Percentiles rank a stretch among this genome's conserved stretches.
Evolutionary conservation across 2,329 filamentous ascomycete genomes (phyloP).

Genomic region (Botrytis paeoniae): DNA sequence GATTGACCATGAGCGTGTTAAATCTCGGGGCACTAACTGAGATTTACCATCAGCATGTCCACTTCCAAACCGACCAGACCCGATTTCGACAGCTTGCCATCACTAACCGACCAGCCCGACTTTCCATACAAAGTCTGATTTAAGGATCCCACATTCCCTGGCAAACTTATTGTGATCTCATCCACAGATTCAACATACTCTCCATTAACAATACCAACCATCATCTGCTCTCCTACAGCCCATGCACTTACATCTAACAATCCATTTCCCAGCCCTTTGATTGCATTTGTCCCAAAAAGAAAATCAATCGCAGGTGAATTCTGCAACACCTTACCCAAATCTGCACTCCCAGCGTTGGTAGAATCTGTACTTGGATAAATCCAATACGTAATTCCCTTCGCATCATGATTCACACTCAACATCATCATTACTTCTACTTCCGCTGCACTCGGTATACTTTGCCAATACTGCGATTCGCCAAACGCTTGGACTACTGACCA

Average conservation of each 20-base stretch:
- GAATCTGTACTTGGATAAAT: slow-evolving; percentile 42
- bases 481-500: slow-evolving; percentile 53
- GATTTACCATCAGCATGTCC: slow-evolving; percentile 27
- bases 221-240: slow-evolving; percentile 38
- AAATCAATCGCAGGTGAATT: slow-evolving; percentile 37
- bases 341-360: slow-evolving; percentile 35
- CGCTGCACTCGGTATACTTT: slow-evolving; percentile 43
- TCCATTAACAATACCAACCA: slow-evolving; percentile 43
- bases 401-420: slow-evolving; percentile 48
- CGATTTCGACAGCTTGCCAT: slow-evolving; percentile 25
- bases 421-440: slow-evolving; percentile 49
- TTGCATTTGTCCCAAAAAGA: slow-evolving; percentile 37
- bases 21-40: slow-evolving; percentile 8
- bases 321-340: slow-evolving; percentile 43
- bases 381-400: slow-evolving; percentile 49
- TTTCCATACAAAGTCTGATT: slow-evolving; percentile 29
- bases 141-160: slow-evolving; percentile 16
- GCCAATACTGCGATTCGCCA: slow-evolving; percentile 45
- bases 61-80: slow-evolving; percentile 31
- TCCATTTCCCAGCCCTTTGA: slow-evolving; percentile 24
- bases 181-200: slow-evolving; percentile 30
- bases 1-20: no score
- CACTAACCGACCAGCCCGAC: slow-evolving; percentile 26
- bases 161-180: slow-evolving; percentile 27
- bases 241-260: slow-evolving; percentile 43